Conservation (phyloP, 2,329 filamentous ascomycete genomes). For the Aureobasidium mangrovei region DNA sequence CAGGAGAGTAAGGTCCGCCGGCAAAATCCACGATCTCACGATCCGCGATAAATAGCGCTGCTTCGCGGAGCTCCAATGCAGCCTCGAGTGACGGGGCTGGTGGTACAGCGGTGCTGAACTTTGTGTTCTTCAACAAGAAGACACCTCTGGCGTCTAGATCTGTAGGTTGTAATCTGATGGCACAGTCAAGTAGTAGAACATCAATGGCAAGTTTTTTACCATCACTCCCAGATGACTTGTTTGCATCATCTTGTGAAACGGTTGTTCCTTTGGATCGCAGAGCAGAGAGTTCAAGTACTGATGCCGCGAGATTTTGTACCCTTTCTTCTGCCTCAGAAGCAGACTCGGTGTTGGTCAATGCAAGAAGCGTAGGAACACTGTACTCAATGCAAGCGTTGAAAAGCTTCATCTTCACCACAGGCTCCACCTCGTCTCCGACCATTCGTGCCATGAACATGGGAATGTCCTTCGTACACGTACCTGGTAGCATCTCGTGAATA, state of each 20-base stretch:
- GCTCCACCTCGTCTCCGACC: slow-evolving; percentile 90
- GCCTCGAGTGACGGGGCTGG: slow-evolving; percentile 56
- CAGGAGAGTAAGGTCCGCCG: background rate
- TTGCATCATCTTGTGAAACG: background rate
- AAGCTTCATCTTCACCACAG: slow-evolving; percentile 77
- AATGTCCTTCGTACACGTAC: slow-evolving; percentile 33
- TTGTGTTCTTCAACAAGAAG: slow-evolving; percentile 69
- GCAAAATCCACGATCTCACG: slow-evolving; percentile 36
- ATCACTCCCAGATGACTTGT: slow-evolving; percentile 1
- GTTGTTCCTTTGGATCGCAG: slow-evolving; percentile 9
- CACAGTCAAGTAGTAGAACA: slow-evolving; percentile 69
- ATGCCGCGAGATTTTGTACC: slow-evolving; percentile 66
- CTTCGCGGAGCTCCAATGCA: slow-evolving; percentile 63
- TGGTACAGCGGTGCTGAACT: slow-evolving; percentile 58
- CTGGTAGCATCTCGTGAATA: slow-evolving; percentile 51
- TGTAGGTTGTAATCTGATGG: slow-evolving; percentile 76
- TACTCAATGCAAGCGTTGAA: slow-evolving; percentile 84
- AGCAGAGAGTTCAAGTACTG: slow-evolving; percentile 45
- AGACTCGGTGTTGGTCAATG: slow-evolving; percentile 61
- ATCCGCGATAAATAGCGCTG: slow-evolving; percentile 75
- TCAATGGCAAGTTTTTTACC: slow-evolving; percentile 51
- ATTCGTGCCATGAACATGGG: slow-evolving; percentile 79
- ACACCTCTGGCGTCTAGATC: slow-evolving; percentile 66
- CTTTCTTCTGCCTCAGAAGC: slow-evolving; percentile 55
- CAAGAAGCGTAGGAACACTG: slow-evolving; percentile 72